These are phyloP conservation scores for Candida krabiensis DNA, from an alignment of 805 yeast species.

Conservation along the genomic window DNA sequence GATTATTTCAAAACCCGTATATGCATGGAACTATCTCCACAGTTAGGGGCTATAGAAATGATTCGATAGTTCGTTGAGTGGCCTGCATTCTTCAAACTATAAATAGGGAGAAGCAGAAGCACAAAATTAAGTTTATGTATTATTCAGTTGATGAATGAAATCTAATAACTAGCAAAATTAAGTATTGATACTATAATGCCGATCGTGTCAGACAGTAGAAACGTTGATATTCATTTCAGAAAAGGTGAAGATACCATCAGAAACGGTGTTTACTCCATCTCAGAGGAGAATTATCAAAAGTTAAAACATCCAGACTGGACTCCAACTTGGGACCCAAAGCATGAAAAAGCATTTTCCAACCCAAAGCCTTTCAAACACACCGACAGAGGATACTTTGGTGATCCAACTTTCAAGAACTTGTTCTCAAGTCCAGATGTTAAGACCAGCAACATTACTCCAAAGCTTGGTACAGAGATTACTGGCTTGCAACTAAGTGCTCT, in stretches of 20 bases:
- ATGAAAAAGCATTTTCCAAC: constrained; percentile 38
- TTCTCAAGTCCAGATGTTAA: constrained; percentile 33
- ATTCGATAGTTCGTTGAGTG: too few species aligned
- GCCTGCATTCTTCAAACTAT: too few species aligned
- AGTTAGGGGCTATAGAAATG: too few species aligned
- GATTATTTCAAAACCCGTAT: too few species aligned
- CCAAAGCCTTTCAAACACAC: constrained; percentile 51
- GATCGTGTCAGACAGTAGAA: constrained; percentile 16
- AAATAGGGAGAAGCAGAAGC: too few species aligned
- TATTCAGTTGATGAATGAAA: too few species aligned
- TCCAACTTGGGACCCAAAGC: constrained; percentile 68
- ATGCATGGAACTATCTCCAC: too few species aligned
- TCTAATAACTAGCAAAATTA: too few species aligned
- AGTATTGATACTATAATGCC: too few species aligned
- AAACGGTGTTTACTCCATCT: constrained; percentile 48
- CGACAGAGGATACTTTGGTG: constrained; percentile 72
- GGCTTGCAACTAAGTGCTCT: constrained; percentile 61
- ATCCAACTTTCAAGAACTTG: constrained; percentile 52
- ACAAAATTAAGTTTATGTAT: too few species aligned
- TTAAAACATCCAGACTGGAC: constrained; percentile 54
- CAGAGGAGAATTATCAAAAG: constrained; percentile 38
- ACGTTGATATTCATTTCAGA: constrained; percentile 45
- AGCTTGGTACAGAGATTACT: constrained; percentile 62
- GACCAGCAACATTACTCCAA: constrained; percentile 56
- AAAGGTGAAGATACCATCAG: constrained; percentile 51